phyloP scores from a whole-genome alignment of 1,284 basidiomycete species.

The Ganoderma sinense region DNA sequence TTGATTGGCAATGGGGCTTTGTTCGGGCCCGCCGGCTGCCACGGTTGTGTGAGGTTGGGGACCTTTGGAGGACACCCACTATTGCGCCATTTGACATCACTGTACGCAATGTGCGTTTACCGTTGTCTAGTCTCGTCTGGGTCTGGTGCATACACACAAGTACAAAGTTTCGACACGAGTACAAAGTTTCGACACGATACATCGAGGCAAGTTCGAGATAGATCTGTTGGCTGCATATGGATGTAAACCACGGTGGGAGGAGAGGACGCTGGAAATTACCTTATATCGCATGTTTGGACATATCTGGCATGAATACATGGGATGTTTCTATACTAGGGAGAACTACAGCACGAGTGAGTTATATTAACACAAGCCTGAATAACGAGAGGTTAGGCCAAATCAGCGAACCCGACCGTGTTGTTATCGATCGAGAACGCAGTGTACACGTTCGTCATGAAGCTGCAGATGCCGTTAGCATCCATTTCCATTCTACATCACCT shows the following conservation, averaged over 20 bases:
- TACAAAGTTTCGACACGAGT: neutral
- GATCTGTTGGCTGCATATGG: neutral
- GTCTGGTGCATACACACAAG: neutral
- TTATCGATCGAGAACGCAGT: slow-evolving; percentile 36
- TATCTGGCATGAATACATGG: neutral
- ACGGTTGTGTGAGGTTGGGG: neutral
- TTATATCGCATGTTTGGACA: neutral
- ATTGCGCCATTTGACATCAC: neutral
- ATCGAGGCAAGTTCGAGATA: neutral
- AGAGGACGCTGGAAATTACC: neutral
- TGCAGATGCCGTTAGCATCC: neutral
- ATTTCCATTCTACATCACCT: neutral
- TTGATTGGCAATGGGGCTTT: no score
- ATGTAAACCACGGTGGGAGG: neutral
- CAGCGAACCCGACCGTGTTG: slow-evolving; percentile 38
- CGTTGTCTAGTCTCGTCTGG: no score
- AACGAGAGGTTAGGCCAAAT: slow-evolving; percentile 5
- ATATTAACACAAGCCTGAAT: no score
- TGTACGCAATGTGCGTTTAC: neutral
- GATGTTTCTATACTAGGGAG: neutral
- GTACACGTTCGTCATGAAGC: slow-evolving; percentile 38
- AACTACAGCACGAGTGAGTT: neutral
- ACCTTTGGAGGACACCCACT: neutral
- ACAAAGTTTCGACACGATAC: neutral
- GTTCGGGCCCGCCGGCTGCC: neutral